Evolutionary conservation across 116 monocot species (phyloP).

Genomic region (Phalaenopsis hybrid): DNA sequence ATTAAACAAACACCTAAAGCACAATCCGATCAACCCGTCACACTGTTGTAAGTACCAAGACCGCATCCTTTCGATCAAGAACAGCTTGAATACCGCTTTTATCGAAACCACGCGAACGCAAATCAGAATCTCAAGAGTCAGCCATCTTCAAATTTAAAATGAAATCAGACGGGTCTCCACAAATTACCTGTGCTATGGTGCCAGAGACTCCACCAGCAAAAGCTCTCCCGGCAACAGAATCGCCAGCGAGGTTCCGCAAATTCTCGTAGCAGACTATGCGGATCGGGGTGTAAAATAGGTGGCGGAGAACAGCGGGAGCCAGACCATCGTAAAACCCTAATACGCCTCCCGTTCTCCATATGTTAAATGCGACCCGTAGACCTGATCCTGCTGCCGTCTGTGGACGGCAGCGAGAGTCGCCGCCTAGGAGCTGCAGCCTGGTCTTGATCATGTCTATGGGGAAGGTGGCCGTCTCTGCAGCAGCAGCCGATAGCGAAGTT

Average conservation of each 20-base stretch:
- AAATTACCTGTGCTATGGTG: conserved; percentile 60
- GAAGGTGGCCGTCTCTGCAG: conserved; percentile 67
- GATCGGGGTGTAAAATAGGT: conserved; percentile 80
- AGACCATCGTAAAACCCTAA: conserved; percentile 63
- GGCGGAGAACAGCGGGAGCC: conserved; percentile 68
- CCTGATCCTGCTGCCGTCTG: neutral
- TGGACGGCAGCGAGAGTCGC: neutral
- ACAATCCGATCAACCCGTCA: no score
- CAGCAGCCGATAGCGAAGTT: conserved; percentile 47
- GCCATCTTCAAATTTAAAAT: neutral
- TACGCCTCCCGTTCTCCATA: conserved; percentile 26
- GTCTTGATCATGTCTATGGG: conserved; percentile 81
- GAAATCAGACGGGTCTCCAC: neutral
- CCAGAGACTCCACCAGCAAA: conserved; percentile 74
- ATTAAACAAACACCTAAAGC: no score
- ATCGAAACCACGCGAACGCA: no score
- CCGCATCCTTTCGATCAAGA: no score
- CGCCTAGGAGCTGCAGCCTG: conserved; percentile 56
- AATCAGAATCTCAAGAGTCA: no score
- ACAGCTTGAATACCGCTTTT: no score
- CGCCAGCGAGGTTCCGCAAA: conserved; percentile 22
- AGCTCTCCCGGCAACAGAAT: conserved; percentile 44
- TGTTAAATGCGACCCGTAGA: conserved; percentile 25
- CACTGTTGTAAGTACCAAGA: no score
- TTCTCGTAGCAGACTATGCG: conserved; percentile 77